Conservation (phyloP, 2,329 filamentous ascomycete species). For the Clarireedia homoeocarpa region DNA sequence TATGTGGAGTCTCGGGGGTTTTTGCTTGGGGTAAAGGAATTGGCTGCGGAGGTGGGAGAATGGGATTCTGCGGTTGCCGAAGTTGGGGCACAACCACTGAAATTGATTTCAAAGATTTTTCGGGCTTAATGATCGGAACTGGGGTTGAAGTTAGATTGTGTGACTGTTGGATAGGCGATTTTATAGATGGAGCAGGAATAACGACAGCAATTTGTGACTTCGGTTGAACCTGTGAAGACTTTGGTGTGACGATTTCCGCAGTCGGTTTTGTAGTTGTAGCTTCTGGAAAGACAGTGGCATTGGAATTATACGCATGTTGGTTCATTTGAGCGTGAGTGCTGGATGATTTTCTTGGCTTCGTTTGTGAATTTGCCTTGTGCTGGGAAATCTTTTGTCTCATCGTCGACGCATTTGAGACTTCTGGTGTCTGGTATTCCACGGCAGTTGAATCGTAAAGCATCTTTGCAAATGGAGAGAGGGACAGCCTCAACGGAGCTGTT, state of each 20-base stretch:
- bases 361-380: constrained; percentile 15
- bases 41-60: neutral
- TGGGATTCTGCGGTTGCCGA: neutral
- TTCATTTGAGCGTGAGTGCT: neutral
- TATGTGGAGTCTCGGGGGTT: neutral
- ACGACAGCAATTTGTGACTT: constrained; percentile 20
- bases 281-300: constrained; percentile 5
- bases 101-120: neutral
- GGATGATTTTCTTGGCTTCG: constrained; percentile 12
- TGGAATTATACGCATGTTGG: constrained; percentile 1
- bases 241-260: constrained; percentile 13
- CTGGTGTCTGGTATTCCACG: constrained; percentile 13
- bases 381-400: constrained; percentile 6
- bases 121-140: neutral
- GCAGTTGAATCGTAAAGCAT: constrained; percentile 27
- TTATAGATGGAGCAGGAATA: constrained; percentile 15
- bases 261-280: constrained; percentile 4
- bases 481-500: constrained; percentile 13
- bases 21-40: neutral
- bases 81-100: neutral
- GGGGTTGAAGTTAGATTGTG: neutral
- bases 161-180: neutral
- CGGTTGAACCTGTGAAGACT: constrained; percentile 33
- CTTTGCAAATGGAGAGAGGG: constrained; percentile 27
- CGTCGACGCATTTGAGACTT: neutral